Conservation (phyloP, 441 rosid genomes). For the Raphanus hybrid region DNA sequence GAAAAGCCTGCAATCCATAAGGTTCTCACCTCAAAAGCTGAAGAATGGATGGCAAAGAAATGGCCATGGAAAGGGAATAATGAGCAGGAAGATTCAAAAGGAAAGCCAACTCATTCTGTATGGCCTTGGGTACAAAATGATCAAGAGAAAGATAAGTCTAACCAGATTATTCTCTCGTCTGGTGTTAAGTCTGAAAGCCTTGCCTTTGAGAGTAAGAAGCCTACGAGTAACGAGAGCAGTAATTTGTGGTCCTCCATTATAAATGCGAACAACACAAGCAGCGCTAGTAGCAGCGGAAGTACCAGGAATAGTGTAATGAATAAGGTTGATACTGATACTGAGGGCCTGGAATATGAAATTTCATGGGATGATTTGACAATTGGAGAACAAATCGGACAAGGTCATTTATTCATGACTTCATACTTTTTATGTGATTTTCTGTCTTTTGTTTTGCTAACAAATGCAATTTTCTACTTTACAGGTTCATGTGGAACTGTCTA, state of each 20-base stretch:
- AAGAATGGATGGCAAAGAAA: slow-evolving; percentile 83
- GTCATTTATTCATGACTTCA: slow-evolving; percentile 43
- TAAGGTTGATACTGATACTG: slow-evolving; percentile 76
- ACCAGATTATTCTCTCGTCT: slow-evolving; percentile 21
- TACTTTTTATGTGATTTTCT: not conserved
- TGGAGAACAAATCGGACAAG: slow-evolving; percentile 94
- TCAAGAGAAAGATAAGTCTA: slow-evolving; percentile 29
- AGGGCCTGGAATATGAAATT: slow-evolving; percentile 85
- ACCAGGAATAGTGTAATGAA: slow-evolving; percentile 72
- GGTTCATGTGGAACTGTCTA: slow-evolving; percentile 99
- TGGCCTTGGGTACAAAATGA: slow-evolving; percentile 44
- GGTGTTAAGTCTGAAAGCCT: slow-evolving; percentile 31
- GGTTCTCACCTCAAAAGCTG: slow-evolving; percentile 74
- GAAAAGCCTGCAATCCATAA: slow-evolving; percentile 75
- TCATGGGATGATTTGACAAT: slow-evolving; percentile 90
- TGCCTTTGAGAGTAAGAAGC: slow-evolving; percentile 47
- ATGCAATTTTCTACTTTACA: slow-evolving; percentile 43
- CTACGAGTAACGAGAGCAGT: slow-evolving; percentile 66
- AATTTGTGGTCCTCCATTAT: slow-evolving; percentile 82
- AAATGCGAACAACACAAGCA: slow-evolving; percentile 85
- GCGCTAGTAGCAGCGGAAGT: slow-evolving; percentile 92
- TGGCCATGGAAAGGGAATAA: slow-evolving; percentile 97
- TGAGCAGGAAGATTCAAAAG: slow-evolving; percentile 71
- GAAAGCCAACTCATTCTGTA: slow-evolving; percentile 50
- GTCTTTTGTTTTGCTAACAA: slow-evolving; percentile 16